A percentile compares a stretch with the other conserved stretches of the same genome.
phyloP scores from a whole-genome alignment of 495 filamentous ascomycete genomes.

The Penicillium waksmanii region DNA sequence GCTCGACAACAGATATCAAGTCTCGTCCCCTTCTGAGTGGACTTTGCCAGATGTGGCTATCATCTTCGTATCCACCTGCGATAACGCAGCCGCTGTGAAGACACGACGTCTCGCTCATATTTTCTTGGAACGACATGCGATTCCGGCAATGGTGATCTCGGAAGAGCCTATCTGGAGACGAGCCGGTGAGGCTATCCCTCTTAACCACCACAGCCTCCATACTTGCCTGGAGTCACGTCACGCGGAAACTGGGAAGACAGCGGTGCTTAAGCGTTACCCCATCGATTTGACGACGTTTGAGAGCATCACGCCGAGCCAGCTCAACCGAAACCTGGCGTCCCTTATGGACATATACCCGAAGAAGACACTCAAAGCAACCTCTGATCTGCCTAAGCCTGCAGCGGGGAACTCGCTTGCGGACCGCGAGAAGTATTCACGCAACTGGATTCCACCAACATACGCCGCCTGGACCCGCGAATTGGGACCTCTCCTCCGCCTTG shows the following conservation, averaged over 20 bases:
- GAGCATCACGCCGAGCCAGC: conserved; percentile 71
- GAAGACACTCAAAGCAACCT: conserved; percentile 30
- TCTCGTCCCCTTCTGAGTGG: conserved; percentile 57
- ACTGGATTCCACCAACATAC: conserved; percentile 33
- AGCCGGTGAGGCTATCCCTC: conserved; percentile 42
- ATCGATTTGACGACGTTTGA: conserved; percentile 75
- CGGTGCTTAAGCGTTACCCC: conserved; percentile 62
- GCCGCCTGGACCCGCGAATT: conserved; percentile 39
- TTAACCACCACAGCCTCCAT: conserved; percentile 63
- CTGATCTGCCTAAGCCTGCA: conserved; percentile 16
- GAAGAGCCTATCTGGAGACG: conserved; percentile 59
- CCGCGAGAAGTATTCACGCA: conserved; percentile 35
- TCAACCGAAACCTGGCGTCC: conserved; percentile 75
- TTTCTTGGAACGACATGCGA: conserved; percentile 66
- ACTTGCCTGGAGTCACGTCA: conserved; percentile 69
- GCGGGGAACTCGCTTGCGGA: conserved; percentile 23
- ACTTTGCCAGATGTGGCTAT: conserved; percentile 72
- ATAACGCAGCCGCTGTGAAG: conserved; percentile 49
- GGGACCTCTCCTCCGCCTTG: conserved; percentile 43
- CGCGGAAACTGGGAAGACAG: conserved; percentile 49
- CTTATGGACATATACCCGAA: conserved; percentile 56
- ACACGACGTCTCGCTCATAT: conserved; percentile 58
- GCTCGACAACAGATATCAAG: conserved; percentile 50
- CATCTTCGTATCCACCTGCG: conserved; percentile 63
- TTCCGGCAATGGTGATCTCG: conserved; percentile 71